Evolutionary conservation across 345 rosid species (phyloP), one percentile per base, ranked within the genome.

Genomic region (Balakata baccata): DNA sequence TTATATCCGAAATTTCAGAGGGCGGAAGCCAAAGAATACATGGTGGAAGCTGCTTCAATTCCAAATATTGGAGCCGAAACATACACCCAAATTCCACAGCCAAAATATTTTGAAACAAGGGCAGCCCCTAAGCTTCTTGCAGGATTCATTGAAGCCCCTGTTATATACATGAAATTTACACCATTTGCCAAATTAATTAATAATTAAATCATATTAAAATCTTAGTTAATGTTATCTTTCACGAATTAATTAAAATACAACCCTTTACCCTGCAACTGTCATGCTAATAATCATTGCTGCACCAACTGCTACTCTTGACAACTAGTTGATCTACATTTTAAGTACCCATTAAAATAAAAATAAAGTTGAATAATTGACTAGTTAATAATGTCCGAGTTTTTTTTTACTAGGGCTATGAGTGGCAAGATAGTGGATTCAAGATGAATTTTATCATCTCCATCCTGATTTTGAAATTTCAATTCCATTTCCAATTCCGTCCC

Each of bases 111-210:
- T 17, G 20, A 14, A 14, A 67, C 77, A 16, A 67, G 29, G 5
- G 80, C 77, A 34, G 73, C 16, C 3, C 76, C 75, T 16, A 77
- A 56, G 77, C 77, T 72, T 38, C 80, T 67, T 49, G 73, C 76
- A 0, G 73, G 73, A 49, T 77, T 77, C 80, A 77, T 72, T 17
- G 80, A 77, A 43, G 76, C 73, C 54, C 77, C 76, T 53, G 70
- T 71, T 45, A 72, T 73, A 1, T 38, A 47, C 80, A 73, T 77
- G 20, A 52, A 52, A 52, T 18, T 52, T 18, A 52, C 20, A 17
- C 5, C 16, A 43, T 7, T 7, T 41, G 7, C 46, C 46, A 5
- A 43, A 43, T 43, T 43, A 41, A 41, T 41, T 43, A 43, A 43
- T 41, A 5, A 43, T 43, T 5, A 5, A 43, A 43, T 43, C 9